Base-by-base conservation (phyloP, 345 rosid species). In the Adansonia digitata region DNA sequence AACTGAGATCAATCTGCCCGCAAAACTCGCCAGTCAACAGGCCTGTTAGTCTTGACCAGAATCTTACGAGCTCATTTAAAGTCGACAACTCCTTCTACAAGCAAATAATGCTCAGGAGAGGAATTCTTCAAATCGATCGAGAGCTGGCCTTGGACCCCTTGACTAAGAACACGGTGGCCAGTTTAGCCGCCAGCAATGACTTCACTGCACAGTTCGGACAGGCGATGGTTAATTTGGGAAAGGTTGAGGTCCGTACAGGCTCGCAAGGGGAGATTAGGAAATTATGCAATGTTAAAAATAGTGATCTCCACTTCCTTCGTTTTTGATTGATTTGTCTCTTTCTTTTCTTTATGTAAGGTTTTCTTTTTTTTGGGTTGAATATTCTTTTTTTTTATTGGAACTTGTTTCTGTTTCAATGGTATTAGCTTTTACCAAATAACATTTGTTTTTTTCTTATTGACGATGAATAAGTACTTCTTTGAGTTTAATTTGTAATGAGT, bases 141-240 rank as follows among this genome's bases (percentile, higher is more conserved):
- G 74, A 75, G 35, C 78, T 87, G n/a, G 89, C 89, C 0, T 1
- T 17, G 46, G 81, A 90, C 46, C 39, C 55, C 0, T 17, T 60
- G 12, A 92, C 89, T 46, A 55, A 11, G 0, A 22, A 22, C 31
- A 55, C 13, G 0, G 93, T 88, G 71, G 22, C 49, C 2, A 31
- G 7, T 2, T 27, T 89, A 26, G 88, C 87, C 31, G 61, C 13
- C 0, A 42, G 84, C 48, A 4, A 26, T 27, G 76, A 84, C 51
- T 90, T 92, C 76, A 8, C 66, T 24, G 27, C 26, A 31, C 59
- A 20, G 67, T 90, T 92, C 77, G 91, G 86, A 35, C 49, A 26
- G 26, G 91, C 92, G 34, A 85, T 87, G 97, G 82, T 85, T 51
- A 90, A 82, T 24, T 35, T 89, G 80, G 93, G 97, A 60, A 43